Conservation (phyloP, 108 stramenopile species). For the Stephanodiscus minutulus region DNA sequence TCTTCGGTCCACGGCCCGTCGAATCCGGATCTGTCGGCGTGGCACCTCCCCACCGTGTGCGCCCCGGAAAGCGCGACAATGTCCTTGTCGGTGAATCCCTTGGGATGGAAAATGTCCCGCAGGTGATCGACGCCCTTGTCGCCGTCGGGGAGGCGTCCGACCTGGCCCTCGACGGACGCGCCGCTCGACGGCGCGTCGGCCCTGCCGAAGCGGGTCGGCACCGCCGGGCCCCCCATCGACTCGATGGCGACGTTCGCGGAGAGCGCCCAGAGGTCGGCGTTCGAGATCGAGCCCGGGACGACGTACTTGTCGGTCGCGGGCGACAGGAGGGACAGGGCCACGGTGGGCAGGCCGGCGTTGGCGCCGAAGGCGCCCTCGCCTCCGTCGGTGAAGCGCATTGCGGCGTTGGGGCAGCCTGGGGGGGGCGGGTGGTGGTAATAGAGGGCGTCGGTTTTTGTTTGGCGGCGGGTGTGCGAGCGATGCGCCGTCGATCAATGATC, state of each 20-base stretch:
- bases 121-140: constrained; percentile 58
- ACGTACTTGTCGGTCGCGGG: constrained; percentile 70
- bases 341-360: constrained; percentile 60
- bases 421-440: neutral
- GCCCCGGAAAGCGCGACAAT: constrained; percentile 72
- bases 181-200: constrained; percentile 33
- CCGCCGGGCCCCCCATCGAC: constrained; percentile 57
- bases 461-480: neutral
- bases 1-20: constrained; percentile 60
- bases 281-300: constrained; percentile 37
- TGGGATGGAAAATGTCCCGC: constrained; percentile 77
- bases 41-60: constrained; percentile 68
- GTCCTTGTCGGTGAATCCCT: constrained; percentile 75
- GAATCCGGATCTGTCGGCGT: constrained; percentile 59
- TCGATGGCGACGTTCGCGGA: constrained; percentile 71
- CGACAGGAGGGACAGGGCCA: constrained; percentile 44
- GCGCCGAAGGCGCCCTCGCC: constrained; percentile 54
- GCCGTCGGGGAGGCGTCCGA: constrained; percentile 59
- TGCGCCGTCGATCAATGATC: no score
- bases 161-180: constrained; percentile 31
- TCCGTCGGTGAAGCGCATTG: constrained; percentile 60
- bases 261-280: constrained; percentile 78
- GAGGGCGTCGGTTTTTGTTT: no score
- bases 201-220: constrained; percentile 60
- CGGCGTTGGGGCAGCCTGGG: constrained; percentile 48